phyloP scores from a whole-genome alignment of 2,329 filamentous ascomycete species.

The Aureobasidium sp. region DNA sequence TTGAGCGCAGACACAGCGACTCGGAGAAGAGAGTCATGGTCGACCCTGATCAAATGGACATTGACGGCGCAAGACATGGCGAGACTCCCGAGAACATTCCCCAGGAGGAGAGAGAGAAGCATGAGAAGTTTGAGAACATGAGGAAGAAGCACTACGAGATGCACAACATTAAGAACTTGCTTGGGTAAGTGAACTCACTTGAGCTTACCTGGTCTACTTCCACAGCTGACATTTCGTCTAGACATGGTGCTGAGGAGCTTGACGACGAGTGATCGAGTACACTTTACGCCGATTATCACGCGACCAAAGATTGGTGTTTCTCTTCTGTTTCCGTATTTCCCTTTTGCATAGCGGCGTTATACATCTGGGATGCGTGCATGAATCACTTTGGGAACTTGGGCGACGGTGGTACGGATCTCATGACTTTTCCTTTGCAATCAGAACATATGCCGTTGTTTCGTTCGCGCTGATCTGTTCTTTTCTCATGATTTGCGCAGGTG shows the following conservation, averaged over 20 bases:
- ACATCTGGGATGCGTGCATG: constrained; percentile 10
- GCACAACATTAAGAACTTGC: constrained; percentile 80
- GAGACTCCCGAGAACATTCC: constrained; percentile 47
- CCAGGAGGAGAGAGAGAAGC: constrained; percentile 77
- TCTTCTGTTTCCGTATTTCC: constrained; percentile 6
- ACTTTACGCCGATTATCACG: neutral
- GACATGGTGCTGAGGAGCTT: constrained; percentile 33
- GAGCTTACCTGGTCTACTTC: neutral
- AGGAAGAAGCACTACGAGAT: constrained; percentile 99
- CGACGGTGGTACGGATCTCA: neutral
- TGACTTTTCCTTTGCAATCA: neutral
- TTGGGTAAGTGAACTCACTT: constrained; percentile 52
- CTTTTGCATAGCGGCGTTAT: constrained; percentile 14
- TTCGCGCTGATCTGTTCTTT: too few species aligned
- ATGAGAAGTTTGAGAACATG: constrained; percentile 80
- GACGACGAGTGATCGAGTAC: constrained; percentile 27
- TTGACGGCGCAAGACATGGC: constrained; percentile 46
- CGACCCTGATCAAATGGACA: constrained; percentile 30
- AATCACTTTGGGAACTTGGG: neutral
- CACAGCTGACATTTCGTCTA: constrained; percentile 15
- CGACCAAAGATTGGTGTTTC: constrained; percentile 3
- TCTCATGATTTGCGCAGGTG: neutral
- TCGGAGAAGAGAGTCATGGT: constrained; percentile 76
- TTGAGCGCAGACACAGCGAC: constrained; percentile 30
- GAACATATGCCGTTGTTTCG: neutral